Evolutionary conservation across 306 rosid species (phyloP), one percentile per base, ranked within the genome.

Genomic region (Rosa rugosa): DNA sequence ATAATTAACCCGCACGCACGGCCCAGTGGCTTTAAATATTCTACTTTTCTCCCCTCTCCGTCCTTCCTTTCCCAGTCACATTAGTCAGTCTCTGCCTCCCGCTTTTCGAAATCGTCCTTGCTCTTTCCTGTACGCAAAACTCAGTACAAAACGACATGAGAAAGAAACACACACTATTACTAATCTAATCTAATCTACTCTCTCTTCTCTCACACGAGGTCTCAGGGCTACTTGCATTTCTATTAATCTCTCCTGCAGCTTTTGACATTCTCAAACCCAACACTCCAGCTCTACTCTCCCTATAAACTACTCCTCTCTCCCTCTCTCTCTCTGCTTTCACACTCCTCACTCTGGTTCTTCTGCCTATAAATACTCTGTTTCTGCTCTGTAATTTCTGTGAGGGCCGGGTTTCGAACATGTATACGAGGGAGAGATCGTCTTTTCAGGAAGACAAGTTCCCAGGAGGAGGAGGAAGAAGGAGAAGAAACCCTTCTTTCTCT

Each of bases 401-500:
- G 62, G 27, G 27, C 27, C 27, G 27, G 27, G 46, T 67, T 79
- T 69, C 44, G 31, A 38, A 22, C 31, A 87, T 89, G 91, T 67
- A 74, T 38, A 20, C 34, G 20, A 83, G 81, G 63, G 86, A 89
- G 81, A 87, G 62, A 46, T 41, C 81, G 47, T 34, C 79, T 0
- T 50, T 9, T 40, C 22, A 54, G 27, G 84, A 87, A 16, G 80
- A 50, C 7, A 56, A 80, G 6, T 75, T 34, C 85, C 87, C 27
- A 6, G 51, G 51, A 11, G 62, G 62, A 56, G 62, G 62, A 56
- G 62, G 88, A 70, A 90, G 87, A 27, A 86, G 92, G 72, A 89
- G 88, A 67, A 89, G 97, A 77, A 88, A 85, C 57, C 89, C 92
- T 1, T 88, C 97, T 72, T 91, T 91, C 87, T 91, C 97, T 77